These are phyloP conservation scores for Botryotinia globosa DNA, from an alignment of 2,329 filamentous ascomycete genomes.

Conservation along the genomic window DNA sequence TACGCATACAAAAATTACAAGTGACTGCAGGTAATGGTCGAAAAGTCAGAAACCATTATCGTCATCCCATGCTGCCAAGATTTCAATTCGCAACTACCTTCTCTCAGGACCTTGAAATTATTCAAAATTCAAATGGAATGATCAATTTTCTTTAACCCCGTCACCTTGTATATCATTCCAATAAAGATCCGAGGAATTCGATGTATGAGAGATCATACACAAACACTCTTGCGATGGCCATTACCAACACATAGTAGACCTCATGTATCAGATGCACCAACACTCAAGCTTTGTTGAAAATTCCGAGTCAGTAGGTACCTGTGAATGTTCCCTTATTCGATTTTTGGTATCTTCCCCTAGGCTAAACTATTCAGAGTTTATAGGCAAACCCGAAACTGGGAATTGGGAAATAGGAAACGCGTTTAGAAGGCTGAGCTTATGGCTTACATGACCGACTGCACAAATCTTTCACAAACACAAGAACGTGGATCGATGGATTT, in stretches of 20 bases:
- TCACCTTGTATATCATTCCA: neutral
- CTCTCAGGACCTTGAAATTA: neutral
- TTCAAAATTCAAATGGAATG: rapidly evolving
- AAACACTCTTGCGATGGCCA: neutral
- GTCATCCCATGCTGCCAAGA: neutral
- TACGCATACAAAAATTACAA: neutral
- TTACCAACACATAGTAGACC: neutral
- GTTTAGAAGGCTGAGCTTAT: neutral
- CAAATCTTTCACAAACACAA: neutral
- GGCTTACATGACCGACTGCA: neutral
- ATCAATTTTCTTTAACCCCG: neutral
- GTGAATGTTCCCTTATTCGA: neutral
- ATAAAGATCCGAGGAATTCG: neutral
- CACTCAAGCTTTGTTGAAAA: neutral
- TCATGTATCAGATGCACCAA: neutral
- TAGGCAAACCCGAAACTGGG: neutral
- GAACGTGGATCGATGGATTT: neutral
- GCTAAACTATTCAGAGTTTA: neutral
- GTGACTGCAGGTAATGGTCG: neutral
- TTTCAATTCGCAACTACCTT: neutral
- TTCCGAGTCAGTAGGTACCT: neutral
- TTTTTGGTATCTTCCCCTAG: neutral
- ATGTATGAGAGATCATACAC: neutral
- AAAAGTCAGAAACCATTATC: neutral
- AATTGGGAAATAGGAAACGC: neutral